Conservation (phyloP, 2,329 filamentous ascomycete species). For the Juglanconis sp. region DNA sequence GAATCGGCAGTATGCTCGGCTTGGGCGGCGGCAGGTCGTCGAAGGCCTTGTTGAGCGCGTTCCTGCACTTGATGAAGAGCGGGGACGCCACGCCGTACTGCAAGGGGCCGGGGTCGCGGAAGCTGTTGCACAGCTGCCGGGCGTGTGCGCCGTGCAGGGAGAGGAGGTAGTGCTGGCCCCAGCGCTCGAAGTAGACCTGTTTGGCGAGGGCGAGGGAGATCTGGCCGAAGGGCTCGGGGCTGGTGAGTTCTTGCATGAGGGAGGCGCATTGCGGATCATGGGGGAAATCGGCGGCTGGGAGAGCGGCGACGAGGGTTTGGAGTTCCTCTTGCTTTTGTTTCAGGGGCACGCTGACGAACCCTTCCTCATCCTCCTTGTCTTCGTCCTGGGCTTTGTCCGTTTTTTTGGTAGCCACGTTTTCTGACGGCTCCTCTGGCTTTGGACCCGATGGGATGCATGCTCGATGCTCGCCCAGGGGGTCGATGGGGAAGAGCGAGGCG, state of each 20-base stretch:
- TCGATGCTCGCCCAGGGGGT: slow-evolving; percentile 34
- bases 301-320: slow-evolving; percentile 27
- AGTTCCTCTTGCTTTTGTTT: slow-evolving; percentile 21
- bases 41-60: slow-evolving; percentile 47
- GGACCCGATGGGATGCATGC: neutral
- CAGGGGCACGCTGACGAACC: neutral
- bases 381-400: neutral
- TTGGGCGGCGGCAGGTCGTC: slow-evolving; percentile 43
- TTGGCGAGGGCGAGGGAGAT: slow-evolving; percentile 44
- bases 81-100: slow-evolving; percentile 49
- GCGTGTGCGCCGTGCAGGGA: slow-evolving; percentile 54
- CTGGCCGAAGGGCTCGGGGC: slow-evolving; percentile 44
- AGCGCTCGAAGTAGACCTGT: slow-evolving; percentile 39
- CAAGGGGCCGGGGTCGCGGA: slow-evolving; percentile 58
- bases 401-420: too few relatives aligned
- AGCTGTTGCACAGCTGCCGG: slow-evolving; percentile 57
- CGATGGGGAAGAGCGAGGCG: slow-evolving; percentile 40
- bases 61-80: slow-evolving; percentile 49
- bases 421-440: too few relatives aligned
- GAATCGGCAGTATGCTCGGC: slow-evolving; percentile 29
- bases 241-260: slow-evolving; percentile 47
- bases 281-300: slow-evolving; percentile 33
- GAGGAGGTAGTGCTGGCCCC: slow-evolving; percentile 58
- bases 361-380: neutral
- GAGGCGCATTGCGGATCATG: slow-evolving; percentile 40